Evolutionary conservation across 2,329 filamentous ascomycete species (phyloP).

Genomic region (Talaromyces sp.): DNA sequence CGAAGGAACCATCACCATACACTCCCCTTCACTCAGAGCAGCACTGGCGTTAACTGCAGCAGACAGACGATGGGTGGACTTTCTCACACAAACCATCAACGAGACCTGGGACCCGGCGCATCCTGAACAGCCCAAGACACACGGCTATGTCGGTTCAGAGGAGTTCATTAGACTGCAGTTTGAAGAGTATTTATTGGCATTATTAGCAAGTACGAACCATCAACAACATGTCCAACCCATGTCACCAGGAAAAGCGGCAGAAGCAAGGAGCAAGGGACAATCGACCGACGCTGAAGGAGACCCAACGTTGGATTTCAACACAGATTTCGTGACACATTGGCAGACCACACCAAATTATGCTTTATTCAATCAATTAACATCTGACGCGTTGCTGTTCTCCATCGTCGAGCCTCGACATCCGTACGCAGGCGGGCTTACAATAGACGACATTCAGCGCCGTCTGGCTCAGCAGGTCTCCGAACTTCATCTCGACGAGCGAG

Average conservation of each 20-base stretch:
- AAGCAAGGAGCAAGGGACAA: constrained; percentile 51
- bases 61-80: constrained; percentile 95
- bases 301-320: constrained; percentile 76
- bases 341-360: constrained; percentile 83
- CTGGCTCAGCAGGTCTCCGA: constrained; percentile 91
- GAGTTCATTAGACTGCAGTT: constrained; percentile 97
- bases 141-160: constrained; percentile 92
- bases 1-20: constrained; percentile 79
- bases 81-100: constrained; percentile 85
- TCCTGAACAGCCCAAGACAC: constrained; percentile 82
- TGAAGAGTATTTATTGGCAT: constrained; percentile 88
- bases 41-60: constrained; percentile 78
- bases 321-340: constrained; percentile 86
- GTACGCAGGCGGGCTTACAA: constrained; percentile 84
- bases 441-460: constrained; percentile 89
- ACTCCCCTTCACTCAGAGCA: constrained; percentile 70
- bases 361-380: constrained; percentile 74
- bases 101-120: constrained; percentile 96
- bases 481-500: constrained; percentile 85
- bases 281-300: constrained; percentile 69
- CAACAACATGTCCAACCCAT: constrained; percentile 75
- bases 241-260: constrained; percentile 39
- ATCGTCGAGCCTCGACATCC: constrained; percentile 91
- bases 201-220: constrained; percentile 87
- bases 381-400: constrained; percentile 84